A percentile compares a stretch with the other conserved stretches of the same genome.
Conservation (phyloP, 2,329 filamentous ascomycete genomes). For the Pezicula neosporulosa region DNA sequence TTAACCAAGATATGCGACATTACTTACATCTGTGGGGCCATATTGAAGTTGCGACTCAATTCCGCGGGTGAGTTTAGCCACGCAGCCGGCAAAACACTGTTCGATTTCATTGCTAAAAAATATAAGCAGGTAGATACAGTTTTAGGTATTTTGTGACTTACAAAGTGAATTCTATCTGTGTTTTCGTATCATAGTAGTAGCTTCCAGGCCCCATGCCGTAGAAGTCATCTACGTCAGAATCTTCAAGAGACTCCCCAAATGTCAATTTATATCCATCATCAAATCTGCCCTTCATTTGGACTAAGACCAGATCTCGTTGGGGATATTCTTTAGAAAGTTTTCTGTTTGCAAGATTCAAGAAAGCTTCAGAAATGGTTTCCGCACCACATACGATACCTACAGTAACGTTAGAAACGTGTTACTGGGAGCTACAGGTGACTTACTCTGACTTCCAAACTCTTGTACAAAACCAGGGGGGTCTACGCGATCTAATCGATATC, state of each 20-base stretch:
- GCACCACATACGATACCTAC: conserved; percentile 9
- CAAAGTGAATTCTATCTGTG: too few species aligned
- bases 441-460: conserved; percentile 9
- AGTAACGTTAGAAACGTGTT: not conserved
- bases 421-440: not conserved
- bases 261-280: conserved; percentile 3
- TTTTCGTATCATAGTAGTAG: not conserved
- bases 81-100: conserved; percentile 6
- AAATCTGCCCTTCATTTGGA: conserved; percentile 3
- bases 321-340: conserved; percentile 1
- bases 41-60: not conserved
- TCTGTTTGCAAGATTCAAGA: not conserved
- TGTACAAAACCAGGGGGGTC: conserved; percentile 7
- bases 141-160: not conserved
- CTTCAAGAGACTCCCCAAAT: not conserved
- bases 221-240: not conserved
- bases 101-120: conserved; percentile 4
- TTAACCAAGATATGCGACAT: not conserved
- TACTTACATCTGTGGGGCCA: conserved; percentile 2
- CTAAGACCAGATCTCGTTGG: conserved; percentile 2
- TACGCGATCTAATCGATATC: conserved; percentile 5
- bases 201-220: too few species aligned
- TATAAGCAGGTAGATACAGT: not conserved
- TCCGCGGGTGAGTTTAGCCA: conserved; percentile 1
- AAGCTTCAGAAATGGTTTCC: conserved; percentile 10